These are phyloP conservation scores for Flagelloscypha sp. DNA, from an alignment of 768 basidiomycete species.

Conservation along the genomic window DNA sequence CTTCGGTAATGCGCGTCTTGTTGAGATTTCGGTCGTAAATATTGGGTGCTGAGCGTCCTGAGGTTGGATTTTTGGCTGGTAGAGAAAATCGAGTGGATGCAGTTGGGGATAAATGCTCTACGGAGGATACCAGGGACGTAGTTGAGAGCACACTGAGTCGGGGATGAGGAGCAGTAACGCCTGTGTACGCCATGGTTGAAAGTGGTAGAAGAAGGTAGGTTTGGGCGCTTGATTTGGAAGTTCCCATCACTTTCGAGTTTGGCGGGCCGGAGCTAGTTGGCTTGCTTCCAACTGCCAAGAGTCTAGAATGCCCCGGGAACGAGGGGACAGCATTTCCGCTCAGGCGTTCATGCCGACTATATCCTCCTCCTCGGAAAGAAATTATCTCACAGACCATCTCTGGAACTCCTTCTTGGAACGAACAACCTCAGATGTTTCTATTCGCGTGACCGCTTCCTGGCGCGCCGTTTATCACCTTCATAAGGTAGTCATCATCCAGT, in stretches of 20 bases:
- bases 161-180: too few species aligned
- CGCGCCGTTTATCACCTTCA: constrained; percentile 71
- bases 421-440: constrained; percentile 68
- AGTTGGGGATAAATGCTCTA: constrained; percentile 48
- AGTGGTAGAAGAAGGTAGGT: constrained; percentile 36
- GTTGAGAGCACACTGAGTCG: constrained; percentile 62
- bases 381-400: constrained; percentile 54
- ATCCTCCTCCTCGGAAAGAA: constrained; percentile 10
- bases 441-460: constrained; percentile 64
- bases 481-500: constrained; percentile 81
- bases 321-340: too few species aligned
- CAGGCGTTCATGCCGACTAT: too few species aligned
- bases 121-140: constrained; percentile 42
- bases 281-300: too few species aligned
- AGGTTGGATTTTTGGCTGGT: constrained; percentile 33
- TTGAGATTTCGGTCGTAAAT: constrained; percentile 88
- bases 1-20: constrained; percentile 79
- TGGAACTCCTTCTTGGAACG: constrained; percentile 66
- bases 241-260: too few species aligned
- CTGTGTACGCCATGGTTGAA: too few species aligned
- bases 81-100: constrained; percentile 64
- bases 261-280: too few species aligned
- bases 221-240: not conserved
- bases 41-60: constrained; percentile 43
- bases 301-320: too few species aligned